A percentile compares a stretch with the other conserved stretches of the same genome.
phyloP scores from a whole-genome alignment of 306 rosid species.

The Dryas drummondii region DNA sequence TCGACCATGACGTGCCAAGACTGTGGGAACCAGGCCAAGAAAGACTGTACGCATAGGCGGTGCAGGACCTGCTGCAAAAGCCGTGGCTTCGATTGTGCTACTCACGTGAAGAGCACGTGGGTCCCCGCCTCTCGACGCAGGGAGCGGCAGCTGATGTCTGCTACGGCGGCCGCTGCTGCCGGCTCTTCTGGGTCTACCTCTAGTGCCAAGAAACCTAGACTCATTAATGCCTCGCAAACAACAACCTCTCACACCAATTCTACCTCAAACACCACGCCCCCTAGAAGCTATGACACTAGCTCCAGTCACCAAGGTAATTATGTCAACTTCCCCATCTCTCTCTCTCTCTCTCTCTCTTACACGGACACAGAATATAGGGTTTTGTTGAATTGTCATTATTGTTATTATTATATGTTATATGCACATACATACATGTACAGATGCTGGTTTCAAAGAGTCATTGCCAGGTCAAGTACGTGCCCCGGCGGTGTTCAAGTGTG shows the following conservation, averaged over 20 bases:
- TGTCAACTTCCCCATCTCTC: neutral
- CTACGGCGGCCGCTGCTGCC: slow-evolving; percentile 15
- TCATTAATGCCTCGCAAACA: slow-evolving; percentile 62
- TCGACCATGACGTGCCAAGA: slow-evolving; percentile 70
- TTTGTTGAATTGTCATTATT: too few relatives aligned
- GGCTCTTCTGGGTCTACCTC: slow-evolving; percentile 76
- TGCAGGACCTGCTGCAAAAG: slow-evolving; percentile 95
- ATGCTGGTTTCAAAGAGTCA: slow-evolving; percentile 57
- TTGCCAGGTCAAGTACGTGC: slow-evolving; percentile 85
- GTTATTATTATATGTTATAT: neutral
- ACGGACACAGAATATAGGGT: too few relatives aligned
- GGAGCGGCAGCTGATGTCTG: slow-evolving; percentile 62
- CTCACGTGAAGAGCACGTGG: slow-evolving; percentile 98
- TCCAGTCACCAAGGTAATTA: slow-evolving; percentile 84
- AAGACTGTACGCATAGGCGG: slow-evolving; percentile 74
- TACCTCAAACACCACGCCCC: slow-evolving; percentile 91
- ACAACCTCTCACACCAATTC: slow-evolving; percentile 74
- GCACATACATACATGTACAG: slow-evolving; percentile 28
- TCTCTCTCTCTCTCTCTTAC: neutral
- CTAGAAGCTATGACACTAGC: slow-evolving; percentile 88
- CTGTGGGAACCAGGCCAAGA: slow-evolving; percentile 96
- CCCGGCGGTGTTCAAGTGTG: slow-evolving; percentile 92
- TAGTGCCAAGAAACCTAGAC: slow-evolving; percentile 73
- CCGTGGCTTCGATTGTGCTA: slow-evolving; percentile 81
- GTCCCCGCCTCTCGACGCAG: slow-evolving; percentile 87